Evolutionary conservation across 2,329 filamentous ascomycete genomes (phyloP), one percentile per base, ranked within the genome.

Genomic region (Aureobasidium sp.): DNA sequence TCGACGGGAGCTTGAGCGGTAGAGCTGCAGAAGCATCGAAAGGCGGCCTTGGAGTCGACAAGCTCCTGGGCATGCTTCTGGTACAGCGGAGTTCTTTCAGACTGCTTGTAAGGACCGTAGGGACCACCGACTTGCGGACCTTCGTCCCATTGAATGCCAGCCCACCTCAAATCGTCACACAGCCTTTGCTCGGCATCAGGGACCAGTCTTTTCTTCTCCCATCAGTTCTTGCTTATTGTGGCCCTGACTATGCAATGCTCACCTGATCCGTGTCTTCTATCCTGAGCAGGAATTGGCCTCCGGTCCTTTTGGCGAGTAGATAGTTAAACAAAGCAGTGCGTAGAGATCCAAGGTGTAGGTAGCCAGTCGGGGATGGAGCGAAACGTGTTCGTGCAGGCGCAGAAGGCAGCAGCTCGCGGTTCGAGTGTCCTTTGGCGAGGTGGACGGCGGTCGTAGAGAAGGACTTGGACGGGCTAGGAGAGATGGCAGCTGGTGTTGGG

Each of bases 181-280:
- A 99, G 76, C 61, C 86, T 83, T 63, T 86, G 74, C 72, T 97
- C 91, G 1, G 94, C 91, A 70, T 88, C 91, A 0, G 80, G 76
- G 4, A 97, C 85, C 9, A 93, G 87, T 63, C 94, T 86, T 77
- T 88, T 90, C 89, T 94, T 75, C 65, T 66, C 41, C 58, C 61
- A 67, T 77, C 65, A 79, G 73, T 66, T 36, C 30, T 69, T 61
- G 69, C 62, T 53, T 50, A 39, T 25, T 32, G 36, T 29, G 1
- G 7, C 5, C 5, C 7, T 9, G 25, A 47, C 16, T 10, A 55
- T 48, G 42, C 11, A 32, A 36, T 49, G 36, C 80, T 67, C 75
- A 91, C 89, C 81, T 90, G 89, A 75, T 97, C 94, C 5, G 94
- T 99, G 73, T 99, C 94, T 77, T 99, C 94, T 65, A 99, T 86